A percentile compares a stretch with the other conserved stretches of the same genome.
Conservation (phyloP, 83 land plant species). For the Picea abies region DNA sequence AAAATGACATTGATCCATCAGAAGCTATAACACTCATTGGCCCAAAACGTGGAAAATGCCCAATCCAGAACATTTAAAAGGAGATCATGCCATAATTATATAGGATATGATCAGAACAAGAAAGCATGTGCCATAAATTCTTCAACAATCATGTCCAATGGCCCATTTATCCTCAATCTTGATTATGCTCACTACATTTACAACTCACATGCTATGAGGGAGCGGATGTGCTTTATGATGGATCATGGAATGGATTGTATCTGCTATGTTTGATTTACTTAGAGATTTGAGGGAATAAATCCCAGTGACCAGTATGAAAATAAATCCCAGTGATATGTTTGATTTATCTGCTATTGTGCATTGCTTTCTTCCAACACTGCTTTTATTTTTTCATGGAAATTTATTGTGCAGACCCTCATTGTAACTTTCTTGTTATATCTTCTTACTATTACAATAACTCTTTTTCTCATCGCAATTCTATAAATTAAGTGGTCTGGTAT, state of each 20-base stretch:
- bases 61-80: constrained; percentile 23
- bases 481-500: constrained; percentile 83
- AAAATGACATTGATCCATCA: constrained; percentile 20
- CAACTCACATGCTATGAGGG: constrained; percentile 59
- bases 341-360: constrained; percentile 36
- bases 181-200: constrained; percentile 73
- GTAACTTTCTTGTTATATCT: constrained; percentile 71
- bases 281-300: constrained; percentile 68
- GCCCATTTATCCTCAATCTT: constrained; percentile 68
- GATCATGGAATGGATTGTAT: constrained; percentile 72
- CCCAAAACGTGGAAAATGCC: constrained; percentile 57
- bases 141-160: constrained; percentile 70
- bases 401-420: constrained; percentile 71
- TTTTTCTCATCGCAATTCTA: constrained; percentile 62
- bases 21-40: constrained; percentile 59
- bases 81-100: constrained; percentile 43
- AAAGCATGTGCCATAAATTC: constrained; percentile 83
- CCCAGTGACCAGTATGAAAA: constrained; percentile 76
- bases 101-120: constrained; percentile 76
- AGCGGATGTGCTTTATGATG: constrained; percentile 80
- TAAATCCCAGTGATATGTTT: background rate
- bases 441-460: constrained; percentile 50
- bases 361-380: constrained; percentile 78
- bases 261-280: constrained; percentile 63
- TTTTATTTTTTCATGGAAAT: constrained; percentile 73